These are phyloP conservation scores for Ilyonectria mors-panacis DNA, from an alignment of 2,329 filamentous ascomycete genomes.

Conservation along the genomic window DNA sequence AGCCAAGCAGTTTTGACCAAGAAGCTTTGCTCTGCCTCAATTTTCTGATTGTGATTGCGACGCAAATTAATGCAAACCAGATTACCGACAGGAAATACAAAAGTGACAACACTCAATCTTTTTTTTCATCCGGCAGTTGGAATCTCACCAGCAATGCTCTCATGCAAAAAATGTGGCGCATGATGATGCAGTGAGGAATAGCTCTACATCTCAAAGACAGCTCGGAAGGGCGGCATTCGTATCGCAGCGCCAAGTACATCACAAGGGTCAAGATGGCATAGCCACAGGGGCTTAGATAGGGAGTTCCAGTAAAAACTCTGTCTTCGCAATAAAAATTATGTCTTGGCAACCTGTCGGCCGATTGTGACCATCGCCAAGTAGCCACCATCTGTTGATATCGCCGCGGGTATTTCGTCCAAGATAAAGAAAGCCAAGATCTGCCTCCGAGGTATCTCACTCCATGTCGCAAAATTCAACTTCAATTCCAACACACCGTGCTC, in stretches of 20 bases:
- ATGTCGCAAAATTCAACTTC: background rate
- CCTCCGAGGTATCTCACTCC: background rate
- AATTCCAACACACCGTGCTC: background rate
- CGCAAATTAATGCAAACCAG: background rate
- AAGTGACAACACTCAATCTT: background rate
- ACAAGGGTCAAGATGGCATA: constrained; percentile 24
- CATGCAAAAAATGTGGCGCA: background rate
- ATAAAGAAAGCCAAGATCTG: too few relatives aligned
- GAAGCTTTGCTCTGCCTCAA: background rate
- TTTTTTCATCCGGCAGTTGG: background rate
- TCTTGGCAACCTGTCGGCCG: background rate
- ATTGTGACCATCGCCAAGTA: background rate
- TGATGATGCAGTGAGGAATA: background rate
- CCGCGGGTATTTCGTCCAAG: too few relatives aligned
- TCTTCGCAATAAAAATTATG: too few relatives aligned
- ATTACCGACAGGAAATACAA: background rate
- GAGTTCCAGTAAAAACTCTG: constrained; percentile 33
- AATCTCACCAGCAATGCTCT: background rate
- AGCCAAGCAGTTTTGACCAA: background rate
- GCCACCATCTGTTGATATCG: too few relatives aligned
- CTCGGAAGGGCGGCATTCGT: background rate
- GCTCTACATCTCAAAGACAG: background rate
- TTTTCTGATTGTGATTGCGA: background rate
- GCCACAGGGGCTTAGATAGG: constrained; percentile 36
- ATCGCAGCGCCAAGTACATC: background rate